Conservation (phyloP, 306 rosid species). For the Purshia tridentata region DNA sequence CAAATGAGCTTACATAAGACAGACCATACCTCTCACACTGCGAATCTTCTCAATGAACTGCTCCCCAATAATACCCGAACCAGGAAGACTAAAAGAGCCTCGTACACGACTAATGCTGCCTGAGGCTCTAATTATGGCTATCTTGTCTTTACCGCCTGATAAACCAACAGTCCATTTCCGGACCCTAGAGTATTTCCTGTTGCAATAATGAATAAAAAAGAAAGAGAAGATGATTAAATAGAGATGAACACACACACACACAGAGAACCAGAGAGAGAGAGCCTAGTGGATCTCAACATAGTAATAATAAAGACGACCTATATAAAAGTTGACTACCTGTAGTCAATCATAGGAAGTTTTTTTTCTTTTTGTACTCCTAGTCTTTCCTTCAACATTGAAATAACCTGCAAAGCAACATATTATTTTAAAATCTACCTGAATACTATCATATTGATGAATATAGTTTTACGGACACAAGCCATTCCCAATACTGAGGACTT, state of each 20-base stretch:
- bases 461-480: conserved; percentile 6
- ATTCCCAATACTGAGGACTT: neutral
- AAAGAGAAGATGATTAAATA: conserved; percentile 11
- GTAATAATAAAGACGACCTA: conserved; percentile 18
- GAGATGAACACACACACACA: neutral
- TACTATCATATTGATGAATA: conserved; percentile 5
- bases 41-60: conserved; percentile 91
- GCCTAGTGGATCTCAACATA: conserved; percentile 8
- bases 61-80: conserved; percentile 74
- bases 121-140: conserved; percentile 91
- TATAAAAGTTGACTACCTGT: conserved; percentile 54
- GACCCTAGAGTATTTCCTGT: conserved; percentile 76
- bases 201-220: conserved; percentile 23
- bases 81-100: conserved; percentile 52
- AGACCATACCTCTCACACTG: conserved; percentile 68
- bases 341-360: conserved; percentile 63
- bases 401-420: conserved; percentile 55
- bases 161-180: conserved; percentile 78
- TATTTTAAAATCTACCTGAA: conserved; percentile 9
- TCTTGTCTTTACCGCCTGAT: conserved; percentile 73
- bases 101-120: conserved; percentile 77
- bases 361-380: conserved; percentile 59
- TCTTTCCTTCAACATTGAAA: conserved; percentile 67
- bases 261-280: neutral
- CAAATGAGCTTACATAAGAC: conserved; percentile 21